Base-by-base conservation (phyloP, 2,329 filamentous ascomycete genomes). In the Parastagonospora nodorum region DNA sequence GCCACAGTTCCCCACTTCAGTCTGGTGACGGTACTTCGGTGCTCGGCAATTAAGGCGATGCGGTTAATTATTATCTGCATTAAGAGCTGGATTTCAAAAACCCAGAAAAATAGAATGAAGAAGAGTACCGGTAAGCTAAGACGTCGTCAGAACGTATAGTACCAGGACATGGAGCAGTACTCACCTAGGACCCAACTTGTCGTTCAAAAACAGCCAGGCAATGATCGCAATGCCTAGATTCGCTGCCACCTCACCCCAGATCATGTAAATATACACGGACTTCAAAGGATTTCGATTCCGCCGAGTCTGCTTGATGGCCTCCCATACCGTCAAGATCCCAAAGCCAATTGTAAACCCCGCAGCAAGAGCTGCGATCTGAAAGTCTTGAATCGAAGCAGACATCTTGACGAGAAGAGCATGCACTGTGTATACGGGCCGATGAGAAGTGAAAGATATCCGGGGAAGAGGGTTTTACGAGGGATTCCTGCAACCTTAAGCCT, bases 51-150 rank as follows among this genome's bases (percentile, higher is more conserved):
- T 33, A 84, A 74, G 0, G 76, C 73, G 16, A 82, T 78, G 45
- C 81, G 76, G 57, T 83, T 83, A 63, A 82, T 78, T 55, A 83
- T 82, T 40, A 84, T 83, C 56, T 83, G 80, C 68, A 82, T 75
- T 1, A 83, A 58, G 1, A 82, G 67, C 51, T 83, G 81, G 11
- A 82, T 75, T 33, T 72, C 52, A 27, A 69, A 68, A 1, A 68
- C 64, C 69, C 69, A 72, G 33, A 61, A 64, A 38, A 69, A 50
- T 5, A 72, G 55, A 41, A 71, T 68, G 47, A 66, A 68, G 58
- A 71, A 71, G 2, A 72, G 50, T 5, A 69, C 64, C 2, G 64
- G 63, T 2, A 71, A 51, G 41, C 67, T 71, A 36, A 28, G 15
- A 1, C 2, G 27, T 27, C 27, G 42, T 57, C 24, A 60, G 53